Conservation (phyloP, 345 rosid genomes). For the Boechera retrofracta region DNA sequence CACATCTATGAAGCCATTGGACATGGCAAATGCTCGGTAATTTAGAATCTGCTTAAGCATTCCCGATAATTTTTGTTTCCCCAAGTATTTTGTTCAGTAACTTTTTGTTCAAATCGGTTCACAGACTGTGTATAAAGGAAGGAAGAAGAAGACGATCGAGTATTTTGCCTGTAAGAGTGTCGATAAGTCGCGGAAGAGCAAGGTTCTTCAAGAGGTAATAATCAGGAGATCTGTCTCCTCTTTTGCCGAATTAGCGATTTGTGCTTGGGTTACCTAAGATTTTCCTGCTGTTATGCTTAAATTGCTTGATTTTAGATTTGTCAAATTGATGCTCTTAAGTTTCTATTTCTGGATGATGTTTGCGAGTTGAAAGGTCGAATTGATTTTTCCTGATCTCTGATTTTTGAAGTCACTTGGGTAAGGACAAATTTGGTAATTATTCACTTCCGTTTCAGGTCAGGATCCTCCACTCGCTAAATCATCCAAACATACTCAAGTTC, state of each 20-base stretch:
- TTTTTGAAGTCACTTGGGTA: neutral
- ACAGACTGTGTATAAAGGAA: slow-evolving; percentile 92
- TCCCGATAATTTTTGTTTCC: neutral
- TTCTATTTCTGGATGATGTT: slow-evolving; percentile 37
- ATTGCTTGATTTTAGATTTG: slow-evolving; percentile 10
- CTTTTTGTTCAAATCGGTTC: neutral
- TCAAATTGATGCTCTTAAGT: slow-evolving; percentile 17
- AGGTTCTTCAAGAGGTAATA: slow-evolving; percentile 97
- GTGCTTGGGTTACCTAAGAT: slow-evolving; percentile 3
- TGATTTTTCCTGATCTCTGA: slow-evolving; percentile 11
- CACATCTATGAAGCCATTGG: slow-evolving; percentile 98
- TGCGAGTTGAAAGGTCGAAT: slow-evolving; percentile 8
- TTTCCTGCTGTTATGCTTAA: neutral
- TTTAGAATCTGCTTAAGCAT: neutral
- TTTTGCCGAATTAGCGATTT: slow-evolving; percentile 7
- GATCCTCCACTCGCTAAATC: slow-evolving; percentile 84
- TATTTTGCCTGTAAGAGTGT: slow-evolving; percentile 95
- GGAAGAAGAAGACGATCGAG: slow-evolving; percentile 98
- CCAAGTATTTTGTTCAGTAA: neutral
- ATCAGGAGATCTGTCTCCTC: slow-evolving; percentile 27
- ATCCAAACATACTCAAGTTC: slow-evolving; percentile 82
- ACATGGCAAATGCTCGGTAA: slow-evolving; percentile 96
- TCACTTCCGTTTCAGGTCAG: slow-evolving; percentile 65
- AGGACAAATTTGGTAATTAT: neutral
- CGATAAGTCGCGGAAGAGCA: slow-evolving; percentile 85